These are phyloP conservation scores for Quercus rubra DNA, from an alignment of 306 rosid genomes.

Conservation along the genomic window DNA sequence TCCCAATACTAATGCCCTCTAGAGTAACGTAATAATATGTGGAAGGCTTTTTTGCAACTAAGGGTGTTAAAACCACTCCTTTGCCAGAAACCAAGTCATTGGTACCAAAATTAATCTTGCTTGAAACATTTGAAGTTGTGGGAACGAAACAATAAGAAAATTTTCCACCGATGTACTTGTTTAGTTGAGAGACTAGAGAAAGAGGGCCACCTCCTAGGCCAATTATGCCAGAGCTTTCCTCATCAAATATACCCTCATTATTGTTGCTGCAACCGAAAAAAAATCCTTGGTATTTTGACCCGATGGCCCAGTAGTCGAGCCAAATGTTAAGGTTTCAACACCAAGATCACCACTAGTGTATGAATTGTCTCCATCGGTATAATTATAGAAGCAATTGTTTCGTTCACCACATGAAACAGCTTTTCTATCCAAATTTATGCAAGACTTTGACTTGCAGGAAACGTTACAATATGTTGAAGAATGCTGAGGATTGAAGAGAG, in stretches of 20 bases:
- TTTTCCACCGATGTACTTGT: background rate
- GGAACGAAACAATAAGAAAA: conserved; percentile 61
- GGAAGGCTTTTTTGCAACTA: background rate
- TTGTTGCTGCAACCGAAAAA: conserved; percentile 46
- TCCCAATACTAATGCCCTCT: conserved; percentile 50
- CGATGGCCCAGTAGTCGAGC: background rate
- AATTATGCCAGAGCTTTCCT: conserved; percentile 37
- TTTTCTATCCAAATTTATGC: background rate
- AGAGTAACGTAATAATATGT: conserved; percentile 37
- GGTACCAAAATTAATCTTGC: conserved; percentile 48
- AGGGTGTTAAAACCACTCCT: conserved; percentile 29
- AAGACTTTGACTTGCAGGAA: conserved; percentile 20
- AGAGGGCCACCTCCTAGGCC: conserved; percentile 51
- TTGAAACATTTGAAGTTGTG: background rate
- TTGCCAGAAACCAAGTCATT: conserved; percentile 20
- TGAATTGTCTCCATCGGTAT: conserved; percentile 42
- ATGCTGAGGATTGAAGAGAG: conserved; percentile 34
- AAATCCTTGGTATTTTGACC: conserved; percentile 5
- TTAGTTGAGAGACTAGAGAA: conserved; percentile 59
- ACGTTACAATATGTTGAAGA: conserved; percentile 39
- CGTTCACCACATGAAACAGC: background rate
- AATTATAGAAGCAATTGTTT: conserved; percentile 16
- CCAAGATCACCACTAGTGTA: conserved; percentile 41
- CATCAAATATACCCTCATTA: conserved; percentile 34
- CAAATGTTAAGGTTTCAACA: conserved; percentile 32